Conservation (phyloP, 1,284 basidiomycete genomes). For the Xanthoconium separans region DNA sequence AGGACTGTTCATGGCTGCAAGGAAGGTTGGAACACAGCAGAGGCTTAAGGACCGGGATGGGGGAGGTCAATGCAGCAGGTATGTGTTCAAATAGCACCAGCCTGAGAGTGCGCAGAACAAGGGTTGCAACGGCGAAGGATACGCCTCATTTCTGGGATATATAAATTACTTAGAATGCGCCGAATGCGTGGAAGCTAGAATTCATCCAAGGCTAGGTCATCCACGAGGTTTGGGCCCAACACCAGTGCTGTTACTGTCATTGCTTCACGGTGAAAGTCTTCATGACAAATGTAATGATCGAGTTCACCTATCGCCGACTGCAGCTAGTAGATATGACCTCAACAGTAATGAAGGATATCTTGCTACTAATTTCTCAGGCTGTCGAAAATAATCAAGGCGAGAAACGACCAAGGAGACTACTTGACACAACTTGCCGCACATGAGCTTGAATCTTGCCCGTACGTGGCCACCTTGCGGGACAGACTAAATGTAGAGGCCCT, state of each 20-base stretch:
- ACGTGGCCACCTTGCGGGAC: constrained; percentile 6
- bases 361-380: neutral
- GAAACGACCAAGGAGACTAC: neutral
- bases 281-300: neutral
- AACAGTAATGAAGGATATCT: no score
- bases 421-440: neutral
- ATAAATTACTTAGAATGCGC: neutral
- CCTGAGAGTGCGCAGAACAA: neutral
- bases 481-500: neutral
- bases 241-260: neutral
- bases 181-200: neutral
- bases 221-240: constrained; percentile 2
- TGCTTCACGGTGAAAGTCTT: neutral
- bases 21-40: neutral
- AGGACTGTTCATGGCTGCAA: neutral
- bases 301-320: neutral
- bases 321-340: neutral
- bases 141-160: neutral
- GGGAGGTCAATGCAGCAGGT: neutral
- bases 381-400: neutral
- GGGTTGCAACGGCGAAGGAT: neutral
- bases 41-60: neutral
- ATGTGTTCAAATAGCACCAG: neutral
- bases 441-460: neutral
- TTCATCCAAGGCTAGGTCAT: neutral